Evolutionary conservation across 2,329 filamentous ascomycete genomes (phyloP).

Genomic region (Stenocarpella maydis): DNA sequence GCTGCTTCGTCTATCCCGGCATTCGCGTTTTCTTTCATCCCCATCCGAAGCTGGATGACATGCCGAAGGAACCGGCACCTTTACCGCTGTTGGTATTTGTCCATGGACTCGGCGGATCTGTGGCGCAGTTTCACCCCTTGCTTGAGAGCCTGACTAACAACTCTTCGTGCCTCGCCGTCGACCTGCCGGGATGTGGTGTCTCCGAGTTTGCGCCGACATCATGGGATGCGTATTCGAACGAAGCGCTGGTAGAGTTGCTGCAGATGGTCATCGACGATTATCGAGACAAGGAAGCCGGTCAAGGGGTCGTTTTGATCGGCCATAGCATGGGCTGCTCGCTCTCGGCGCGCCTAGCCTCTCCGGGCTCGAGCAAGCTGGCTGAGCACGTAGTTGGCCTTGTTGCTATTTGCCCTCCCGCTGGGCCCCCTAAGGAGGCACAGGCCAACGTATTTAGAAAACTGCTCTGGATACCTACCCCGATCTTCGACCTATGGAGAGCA

Average conservation of each 20-base stretch:
- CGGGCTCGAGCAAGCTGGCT: slow-evolving; percentile 61
- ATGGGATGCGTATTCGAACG: slow-evolving; percentile 82
- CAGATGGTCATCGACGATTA: slow-evolving; percentile 77
- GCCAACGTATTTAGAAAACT: slow-evolving; percentile 62
- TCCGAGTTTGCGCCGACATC: slow-evolving; percentile 75
- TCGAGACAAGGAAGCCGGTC: slow-evolving; percentile 68
- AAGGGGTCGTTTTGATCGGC: slow-evolving; percentile 81
- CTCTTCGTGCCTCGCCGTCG: slow-evolving; percentile 85
- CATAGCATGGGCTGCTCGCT: slow-evolving; percentile 92
- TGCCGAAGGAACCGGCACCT: slow-evolving; percentile 76
- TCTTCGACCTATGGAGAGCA: slow-evolving; percentile 79
- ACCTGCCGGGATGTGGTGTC: slow-evolving; percentile 88
- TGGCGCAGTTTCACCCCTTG: slow-evolving; percentile 85
- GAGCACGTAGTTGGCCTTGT: slow-evolving; percentile 77
- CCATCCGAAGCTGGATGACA: slow-evolving; percentile 82
- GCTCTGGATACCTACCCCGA: slow-evolving; percentile 71
- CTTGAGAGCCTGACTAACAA: slow-evolving; percentile 83
- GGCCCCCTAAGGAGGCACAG: slow-evolving; percentile 64
- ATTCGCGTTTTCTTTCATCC: slow-evolving; percentile 85
- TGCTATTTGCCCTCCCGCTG: slow-evolving; percentile 80
- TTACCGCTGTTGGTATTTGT: slow-evolving; percentile 89
- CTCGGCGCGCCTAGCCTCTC: slow-evolving; percentile 72
- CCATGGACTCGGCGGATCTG: slow-evolving; percentile 91
- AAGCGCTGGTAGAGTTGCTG: slow-evolving; percentile 78
- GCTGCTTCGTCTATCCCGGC: slow-evolving; percentile 72